Evolutionary conservation across 192 early-diverging fungal species (phyloP), one percentile per base, ranked within the genome.

Genomic region (Coemansia sp.): DNA sequence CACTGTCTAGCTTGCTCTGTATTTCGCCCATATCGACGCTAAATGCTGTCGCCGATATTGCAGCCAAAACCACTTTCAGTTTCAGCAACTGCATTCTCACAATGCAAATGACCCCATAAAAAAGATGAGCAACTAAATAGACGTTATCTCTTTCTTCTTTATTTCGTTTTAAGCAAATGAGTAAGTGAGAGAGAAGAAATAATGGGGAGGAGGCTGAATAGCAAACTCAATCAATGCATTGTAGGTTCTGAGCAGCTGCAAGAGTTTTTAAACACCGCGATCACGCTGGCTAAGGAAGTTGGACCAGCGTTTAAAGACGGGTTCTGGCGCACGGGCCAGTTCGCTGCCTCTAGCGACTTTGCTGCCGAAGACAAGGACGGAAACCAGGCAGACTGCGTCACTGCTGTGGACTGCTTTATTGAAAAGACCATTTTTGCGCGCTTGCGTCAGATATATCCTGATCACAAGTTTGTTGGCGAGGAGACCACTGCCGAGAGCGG

Each of bases 381-480:
- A 41, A 70, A 78, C 40, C 54, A 53, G 0, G 62, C 74, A 6
- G 74, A 78, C 53, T 71, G 74, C 44, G 74, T 98, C 16, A 98
- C 96, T 0, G 86, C 82, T 21, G 92, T 89, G 13, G 95, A 96
- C 61, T 78, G 85, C 37, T 81, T 79, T 31, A 92, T 96, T 1
- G 92, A 98, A 50, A 72, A 73, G 39, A 75, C 84, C 30, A 81
- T 95, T 9, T 85, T 88, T 50, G 52, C 61, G 11, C 71, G 81
- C 16, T 74, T 96, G 40, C 73, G 65, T 28, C 35, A 51, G 0
- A 65, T 75, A 7, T 89, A 81, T 68, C 91, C 93, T 2, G 31
- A 41, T 0, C 88, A 93, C 73, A 73, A 71, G 65, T 91, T 98
- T 61, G 89, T 98, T 35, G 95, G 95, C 51, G 91, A 97, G 60